phyloP scores from a whole-genome alignment of 2,329 filamentous ascomycete species.

The Akanthomyces dipterigenus region DNA sequence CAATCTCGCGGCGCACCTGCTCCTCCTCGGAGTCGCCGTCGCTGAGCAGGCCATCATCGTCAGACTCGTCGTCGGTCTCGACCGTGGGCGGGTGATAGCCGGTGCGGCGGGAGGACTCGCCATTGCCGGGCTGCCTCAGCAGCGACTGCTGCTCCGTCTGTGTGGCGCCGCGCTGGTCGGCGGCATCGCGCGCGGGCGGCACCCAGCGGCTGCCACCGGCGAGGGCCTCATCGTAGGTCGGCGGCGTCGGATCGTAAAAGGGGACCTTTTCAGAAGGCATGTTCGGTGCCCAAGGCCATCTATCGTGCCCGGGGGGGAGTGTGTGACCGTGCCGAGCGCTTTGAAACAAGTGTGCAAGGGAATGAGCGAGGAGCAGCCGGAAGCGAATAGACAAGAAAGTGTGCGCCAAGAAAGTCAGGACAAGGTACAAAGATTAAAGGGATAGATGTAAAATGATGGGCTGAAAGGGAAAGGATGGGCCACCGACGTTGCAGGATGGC shows the following conservation, averaged over 20 bases:
- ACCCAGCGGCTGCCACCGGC: constrained; percentile 30
- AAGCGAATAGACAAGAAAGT: neutral
- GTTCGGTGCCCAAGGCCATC: neutral
- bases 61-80: constrained; percentile 62
- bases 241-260: constrained; percentile 37
- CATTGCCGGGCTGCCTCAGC: constrained; percentile 46
- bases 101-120: constrained; percentile 36
- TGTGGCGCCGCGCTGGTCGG: constrained; percentile 55
- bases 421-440: neutral
- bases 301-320: neutral
- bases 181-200: constrained; percentile 23
- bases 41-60: constrained; percentile 41
- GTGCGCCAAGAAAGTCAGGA: neutral
- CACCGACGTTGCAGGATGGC: neutral
- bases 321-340: neutral
- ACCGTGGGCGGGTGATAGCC: constrained; percentile 78
- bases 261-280: constrained; percentile 35
- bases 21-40: constrained; percentile 49
- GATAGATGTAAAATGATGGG: neutral
- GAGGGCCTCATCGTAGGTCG: constrained; percentile 36
- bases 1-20: constrained; percentile 71
- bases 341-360: neutral
- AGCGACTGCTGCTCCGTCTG: constrained; percentile 74
- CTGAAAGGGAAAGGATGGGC: neutral
- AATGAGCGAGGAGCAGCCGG: neutral